Evolutionary conservation across 495 filamentous ascomycete genomes (phyloP), one percentile per base, ranked within the genome.

Genomic region (Aspergillus cavernicola): DNA sequence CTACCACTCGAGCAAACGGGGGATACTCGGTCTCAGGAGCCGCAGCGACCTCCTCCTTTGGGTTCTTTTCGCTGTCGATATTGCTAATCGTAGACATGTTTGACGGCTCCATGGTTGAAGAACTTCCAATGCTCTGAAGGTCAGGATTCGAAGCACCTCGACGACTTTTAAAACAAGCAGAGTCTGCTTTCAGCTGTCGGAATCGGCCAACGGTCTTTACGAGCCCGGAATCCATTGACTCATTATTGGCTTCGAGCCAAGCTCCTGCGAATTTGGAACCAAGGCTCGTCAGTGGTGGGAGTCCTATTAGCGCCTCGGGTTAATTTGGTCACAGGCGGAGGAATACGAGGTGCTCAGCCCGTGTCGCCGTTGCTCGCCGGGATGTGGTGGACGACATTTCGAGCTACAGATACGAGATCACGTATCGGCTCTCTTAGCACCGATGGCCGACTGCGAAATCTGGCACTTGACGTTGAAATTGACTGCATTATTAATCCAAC

Each of bases 31-130:
- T 16, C 1, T 50, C 37, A 0, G 45, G 2, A 15, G 45, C 8
- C 7, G 20, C 23, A 7, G 33, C 18, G 1, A 13, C 9, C 32
- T 53, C 24, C n/a, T 53, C 22, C 32, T 39, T 28, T 7, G 22
- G 51, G 23, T 37, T 13, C 23, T 53, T 53, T 40, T 53, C 51
- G 40, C 19, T 44, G 19, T 52, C 40, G 1, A 36, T 19, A 5
- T 26, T 44, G 20, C 28, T 44, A 13, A 26, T 35, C 0, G 37
- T 10, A n/a, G 49, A 23, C 28, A 42, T 24, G 16, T 36, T 44
- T 2, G 40, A 44, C 3, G 50, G 11, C 11, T 33, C 31, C 6
- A 33, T 33, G 4, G 31, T 9, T 33, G 9, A 33, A 29, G 26
- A n/a, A n/a, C n/a, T 29, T 29, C 26, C n/a, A n/a, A n/a, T n/a